Base-by-base conservation (phyloP, 805 yeast genomes). In the Myxozyma geophila region DNA sequence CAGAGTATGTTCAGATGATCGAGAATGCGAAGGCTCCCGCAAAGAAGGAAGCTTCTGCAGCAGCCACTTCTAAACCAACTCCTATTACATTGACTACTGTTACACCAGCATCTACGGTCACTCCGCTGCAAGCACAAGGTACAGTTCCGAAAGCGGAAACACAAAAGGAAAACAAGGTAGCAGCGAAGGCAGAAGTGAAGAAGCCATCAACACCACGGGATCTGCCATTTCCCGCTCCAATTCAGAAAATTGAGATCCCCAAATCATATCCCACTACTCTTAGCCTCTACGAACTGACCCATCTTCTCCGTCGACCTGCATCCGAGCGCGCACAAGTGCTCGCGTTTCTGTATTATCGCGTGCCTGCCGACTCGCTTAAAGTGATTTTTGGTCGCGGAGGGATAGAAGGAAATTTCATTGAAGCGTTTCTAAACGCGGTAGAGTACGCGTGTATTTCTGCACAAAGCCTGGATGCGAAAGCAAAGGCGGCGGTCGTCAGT, bases 371-470 rank as follows among this genome's bases (percentile, higher is more conserved):
- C 10, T 48, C 58, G 2, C 41, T 63, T 4, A 21, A 33, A 7
- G n/a, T 39, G 8, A 41, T 62, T 6, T 64, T 64, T 41, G 60
- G 63, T 3, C 62, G 63, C 13, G 67, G 63, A 17, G 67, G 67
- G 10, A 58, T 64, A 21, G 67, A 64, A 33, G 60, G 63, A 15
- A 59, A 62, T 28, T 53, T 54, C 33, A 51, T 64, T 33, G 63
- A 64, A 23, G 51, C 46, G 5, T 61, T 64, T 54, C 40, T 64
- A 15, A 54, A 53, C 7, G 54, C 62, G 36, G 44, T 64, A 7
- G 33, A 39, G 23, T 48, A 54, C 13, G 59, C 59, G 17, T 36
- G 47, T 21, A 7, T 23, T 19, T 28, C 44, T 7, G 61, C 48
- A 9, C 54, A 41, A 2, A 47, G 21, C 6, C 7, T 7, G n/a